Percentiles rank a stretch among this genome's conserved stretches.
These are phyloP conservation scores for Candida piceae DNA, from an alignment of 805 yeast genomes.

Conservation along the genomic window DNA sequence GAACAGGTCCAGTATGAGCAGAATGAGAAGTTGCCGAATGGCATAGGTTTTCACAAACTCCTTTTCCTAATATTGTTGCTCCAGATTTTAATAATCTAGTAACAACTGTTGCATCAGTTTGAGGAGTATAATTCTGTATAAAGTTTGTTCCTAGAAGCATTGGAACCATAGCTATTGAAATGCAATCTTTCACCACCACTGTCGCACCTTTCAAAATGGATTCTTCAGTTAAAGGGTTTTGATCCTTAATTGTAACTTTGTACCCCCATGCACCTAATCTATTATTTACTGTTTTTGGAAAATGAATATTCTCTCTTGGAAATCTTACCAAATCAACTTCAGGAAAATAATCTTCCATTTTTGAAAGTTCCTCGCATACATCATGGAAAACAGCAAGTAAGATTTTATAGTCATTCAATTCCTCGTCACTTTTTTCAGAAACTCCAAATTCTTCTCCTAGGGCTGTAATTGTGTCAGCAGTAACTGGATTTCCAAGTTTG, in stretches of 20 bases:
- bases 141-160: conserved; percentile 31
- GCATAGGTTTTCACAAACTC: conserved; percentile 34
- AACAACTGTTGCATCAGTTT: conserved; percentile 32
- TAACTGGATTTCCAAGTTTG: conserved; percentile 22
- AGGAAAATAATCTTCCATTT: conserved; percentile 29
- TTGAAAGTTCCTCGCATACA: conserved; percentile 17
- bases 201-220: conserved; percentile 22
- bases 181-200: conserved; percentile 31
- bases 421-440: conserved; percentile 11
- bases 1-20: conserved; percentile 35
- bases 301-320: conserved; percentile 26
- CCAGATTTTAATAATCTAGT: conserved; percentile 32
- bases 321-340: conserved; percentile 25
- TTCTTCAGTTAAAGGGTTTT: conserved; percentile 22
- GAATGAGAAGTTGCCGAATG: conserved; percentile 24
- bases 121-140: conserved; percentile 27
- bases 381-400: conserved; percentile 28
- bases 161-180: conserved; percentile 32
- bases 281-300: conserved; percentile 22
- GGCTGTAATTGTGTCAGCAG: conserved; percentile 10
- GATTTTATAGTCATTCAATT: conserved; percentile 19
- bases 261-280: conserved; percentile 30
- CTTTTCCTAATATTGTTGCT: conserved; percentile 28
- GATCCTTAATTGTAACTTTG: conserved; percentile 21
- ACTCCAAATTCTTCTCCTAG: conserved; percentile 16